Evolutionary conservation across 768 basidiomycete species (phyloP), one percentile per base, ranked within the genome.

Genomic region (Boletus vinaceobasis): DNA sequence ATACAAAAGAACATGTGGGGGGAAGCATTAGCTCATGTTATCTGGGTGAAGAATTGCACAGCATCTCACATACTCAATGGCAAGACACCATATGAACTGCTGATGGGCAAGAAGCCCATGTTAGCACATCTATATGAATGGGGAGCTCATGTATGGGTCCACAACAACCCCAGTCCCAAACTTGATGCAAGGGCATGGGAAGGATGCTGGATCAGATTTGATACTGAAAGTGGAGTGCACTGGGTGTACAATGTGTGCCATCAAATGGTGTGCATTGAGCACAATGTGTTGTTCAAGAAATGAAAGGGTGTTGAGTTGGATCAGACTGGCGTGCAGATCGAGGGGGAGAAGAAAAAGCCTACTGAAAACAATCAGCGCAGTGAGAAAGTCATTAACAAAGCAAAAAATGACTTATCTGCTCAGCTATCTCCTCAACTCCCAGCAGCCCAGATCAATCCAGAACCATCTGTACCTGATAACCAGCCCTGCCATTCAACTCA

Each of bases 181-280:
- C 21, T 40, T 0, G 13, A 40, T 5, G 13, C 13, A 3, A 5
- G 19, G 13, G 39, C 21, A 0, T 13, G 39, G 11, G 21, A 10
- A 4, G 39, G 4, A 2, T 1, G 10, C 3, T 40, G 21, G 39
- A 6, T 23, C 2, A 2, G 39, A 0, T 21, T 40, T 2, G 11
- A 40, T 4, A 1, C 11, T 0, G 21, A 40, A 3, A 40, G 39
- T 2, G 7, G 39, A 0, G 11, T 11, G 2, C 21, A 40, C 19
- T 0, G 2, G 1, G 5, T 40, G 4, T 40, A 40, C 3, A 0
- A 21, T 10, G 39, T 5, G 13, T 0, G 2, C 3, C 3, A 5
- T 1, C 39, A 5, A 3, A 40, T 10, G 1, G 19, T 40, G 11
- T 3, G 5, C 1, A 5, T 40, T 19, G 39, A 40, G 39, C 11